Conservation (phyloP, 352 stramenopile species). For the Phytophthora vignae region DNA sequence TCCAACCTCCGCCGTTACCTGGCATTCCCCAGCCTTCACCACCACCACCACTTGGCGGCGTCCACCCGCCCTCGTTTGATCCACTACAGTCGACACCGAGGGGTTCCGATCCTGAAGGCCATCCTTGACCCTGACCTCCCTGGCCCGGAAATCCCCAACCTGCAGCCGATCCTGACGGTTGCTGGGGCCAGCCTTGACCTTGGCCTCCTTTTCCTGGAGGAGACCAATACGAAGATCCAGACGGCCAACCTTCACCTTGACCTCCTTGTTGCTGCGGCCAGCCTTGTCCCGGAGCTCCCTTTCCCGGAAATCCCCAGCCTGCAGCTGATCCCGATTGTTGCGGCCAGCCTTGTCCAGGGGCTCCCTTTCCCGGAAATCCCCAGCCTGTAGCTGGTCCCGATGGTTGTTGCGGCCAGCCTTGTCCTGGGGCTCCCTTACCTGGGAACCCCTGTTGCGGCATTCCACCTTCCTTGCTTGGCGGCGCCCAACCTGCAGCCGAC, state of each 20-base stretch:
- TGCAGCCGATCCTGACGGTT: background rate
- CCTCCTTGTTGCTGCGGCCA: background rate
- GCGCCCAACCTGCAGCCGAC: background rate
- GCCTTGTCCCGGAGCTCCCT: background rate
- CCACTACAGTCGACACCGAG: conserved; percentile 15
- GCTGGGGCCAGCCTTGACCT: background rate
- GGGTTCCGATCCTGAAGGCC: background rate
- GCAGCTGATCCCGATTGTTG: background rate
- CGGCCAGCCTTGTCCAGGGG: background rate
- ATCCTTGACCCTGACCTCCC: conserved; percentile 1
- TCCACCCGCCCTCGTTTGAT: conserved; percentile 5
- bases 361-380: background rate
- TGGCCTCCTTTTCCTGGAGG: background rate
- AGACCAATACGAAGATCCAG: background rate
- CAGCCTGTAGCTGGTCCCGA: background rate
- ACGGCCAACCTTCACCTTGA: background rate
- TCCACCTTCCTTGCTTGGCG: background rate
- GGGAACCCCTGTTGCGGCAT: background rate
- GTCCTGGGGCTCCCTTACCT: background rate
- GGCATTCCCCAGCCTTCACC: background rate
- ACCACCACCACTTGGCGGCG: background rate
- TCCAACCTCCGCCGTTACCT: background rate
- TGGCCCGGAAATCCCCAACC: background rate
- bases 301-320: background rate
- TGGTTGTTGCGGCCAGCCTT: conserved; percentile 4